These are phyloP conservation scores for Mucor irregularis DNA, from an alignment of 371 early-diverging fungal genomes.

Conservation along the genomic window DNA sequence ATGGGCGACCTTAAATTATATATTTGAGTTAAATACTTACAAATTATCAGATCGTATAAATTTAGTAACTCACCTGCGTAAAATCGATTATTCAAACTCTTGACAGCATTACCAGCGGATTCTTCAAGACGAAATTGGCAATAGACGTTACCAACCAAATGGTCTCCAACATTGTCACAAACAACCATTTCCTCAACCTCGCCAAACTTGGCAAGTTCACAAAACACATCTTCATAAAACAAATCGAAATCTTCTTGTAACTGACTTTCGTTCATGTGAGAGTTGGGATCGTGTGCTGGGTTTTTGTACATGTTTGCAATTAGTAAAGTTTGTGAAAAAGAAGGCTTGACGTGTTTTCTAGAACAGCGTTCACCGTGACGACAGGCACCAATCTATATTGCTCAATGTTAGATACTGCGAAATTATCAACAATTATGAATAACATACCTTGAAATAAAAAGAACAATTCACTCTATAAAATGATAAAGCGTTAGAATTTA, in stretches of 20 bases:
- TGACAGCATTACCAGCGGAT: conserved; percentile 91
- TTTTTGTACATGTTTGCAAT: conserved; percentile 95
- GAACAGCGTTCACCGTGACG: conserved; percentile 97
- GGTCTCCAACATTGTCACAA: conserved; percentile 98
- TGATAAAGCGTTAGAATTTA: neutral
- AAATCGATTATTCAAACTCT: conserved; percentile 89
- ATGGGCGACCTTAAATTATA: conserved; percentile 68
- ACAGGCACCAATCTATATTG: conserved; percentile 90
- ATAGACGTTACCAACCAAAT: conserved; percentile 98
- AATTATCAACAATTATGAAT: neutral
- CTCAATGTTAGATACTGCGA: neutral
- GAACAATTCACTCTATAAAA: conserved; percentile 91
- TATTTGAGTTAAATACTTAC: neutral
- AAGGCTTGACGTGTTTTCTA: conserved; percentile 97
- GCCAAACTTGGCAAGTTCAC: conserved; percentile 95
- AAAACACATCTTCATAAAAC: conserved; percentile 97
- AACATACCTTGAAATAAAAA: conserved; percentile 89
- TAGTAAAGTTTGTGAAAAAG: conserved; percentile 92
- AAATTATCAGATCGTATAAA: neutral
- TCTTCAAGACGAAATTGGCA: conserved; percentile 89
- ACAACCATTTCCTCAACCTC: conserved; percentile 95
- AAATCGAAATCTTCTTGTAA: conserved; percentile 93
- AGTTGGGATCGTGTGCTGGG: conserved; percentile 83
- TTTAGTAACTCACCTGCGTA: conserved; percentile 81
- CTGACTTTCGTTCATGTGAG: conserved; percentile 69